Base-by-base conservation (phyloP, 192 early-diverging fungal species). In the Rhizoclosmatium sp. region DNA sequence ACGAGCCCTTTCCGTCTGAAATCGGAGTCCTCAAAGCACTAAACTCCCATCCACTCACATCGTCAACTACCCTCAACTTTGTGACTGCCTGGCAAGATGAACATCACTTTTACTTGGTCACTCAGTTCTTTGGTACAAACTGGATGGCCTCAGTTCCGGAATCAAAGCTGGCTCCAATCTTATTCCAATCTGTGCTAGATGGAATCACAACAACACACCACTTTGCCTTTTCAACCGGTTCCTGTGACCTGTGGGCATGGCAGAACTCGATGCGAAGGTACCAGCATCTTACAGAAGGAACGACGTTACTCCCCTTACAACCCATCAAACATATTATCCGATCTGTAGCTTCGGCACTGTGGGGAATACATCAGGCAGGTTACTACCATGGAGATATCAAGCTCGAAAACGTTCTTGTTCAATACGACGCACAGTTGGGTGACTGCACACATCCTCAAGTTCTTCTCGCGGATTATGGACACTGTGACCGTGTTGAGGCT, bases 391-490 rank as follows among this genome's bases (percentile, higher is more conserved):
- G 93, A 45, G 93, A 97, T 78, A 85, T 96, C 77, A 93, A 93
- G 79, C 91, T 94, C 58, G 93, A 94, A 76, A 94, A 94, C 77
- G 86, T 93, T 41, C 90, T 94, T 72, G 74, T 93, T 62, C 89
- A 92, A 82, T 80, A 47, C 64, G 44, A 59, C 16, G 39, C 59
- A 2, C 19, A 7, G 9, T 7, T 39, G 42, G 51, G 40, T 5
- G 47, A 56, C 46, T 69, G 39, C 46, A 23, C 19, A 19, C 21
- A 62, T 40, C 78, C 71, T n/a, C 45, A 47, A 3, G 64, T 73
- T 21, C 45, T n/a, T 12, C 61, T 80, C 42, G n/a, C 69, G n/a
- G 78, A 80, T 44, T 65, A 60, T 41, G 78, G 78, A 4, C 70
- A 74, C 61, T 19, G 47, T 47, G 40, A 56, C 1, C 45, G 23